Base-by-base conservation (phyloP, 257 asterid species). In the Petunia secreta region DNA sequence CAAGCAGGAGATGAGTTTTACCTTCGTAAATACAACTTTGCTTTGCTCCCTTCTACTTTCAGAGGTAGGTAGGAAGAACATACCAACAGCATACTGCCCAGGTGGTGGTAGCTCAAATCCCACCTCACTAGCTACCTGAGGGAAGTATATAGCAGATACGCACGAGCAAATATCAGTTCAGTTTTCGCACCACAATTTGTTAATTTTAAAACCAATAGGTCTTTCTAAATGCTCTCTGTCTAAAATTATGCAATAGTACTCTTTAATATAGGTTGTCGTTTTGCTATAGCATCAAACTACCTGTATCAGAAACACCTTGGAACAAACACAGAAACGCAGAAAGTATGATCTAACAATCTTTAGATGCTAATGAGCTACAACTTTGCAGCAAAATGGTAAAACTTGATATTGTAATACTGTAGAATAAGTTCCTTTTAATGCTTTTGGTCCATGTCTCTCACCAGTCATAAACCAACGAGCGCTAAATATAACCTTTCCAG, bases 51-150 rank as follows among this genome's bases (percentile, higher is more conserved):
- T 89, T 82, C 98, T 82, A 83, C 91, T 86, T 53, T 91, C 98
- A 13, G 97, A 92, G 53, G 94, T 92, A 79, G 99, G 99, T 90
- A 96, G 87, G 93, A 96, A 96, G 83, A 96, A 92, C 99, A 96
- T 92, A 85, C 99, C 99, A 64, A 96, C 97, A 15, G 99, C 98
- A 85, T 94, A 96, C 75, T 92, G 90, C 14, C 97, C 98, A 4
- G 91, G 92, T 53, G 98, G 93, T 46, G 99, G 99, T 53, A 94
- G 87, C 85, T 91, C 97, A 87, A 94, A 94, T 58, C 97, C 98
- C 57, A 87, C 89, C 85, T 87, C 93, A 83, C 88, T 91, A 66
- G 86, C 85, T 79, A 87, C 98, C 99, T 96, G 90, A 77, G 6
- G 68, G 50, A 25, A 25, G 25, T 25, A 25, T 25, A 25, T 25